Evolutionary conservation across 1,284 basidiomycete species (phyloP).

Genomic region (Malassezia cuniculi): DNA sequence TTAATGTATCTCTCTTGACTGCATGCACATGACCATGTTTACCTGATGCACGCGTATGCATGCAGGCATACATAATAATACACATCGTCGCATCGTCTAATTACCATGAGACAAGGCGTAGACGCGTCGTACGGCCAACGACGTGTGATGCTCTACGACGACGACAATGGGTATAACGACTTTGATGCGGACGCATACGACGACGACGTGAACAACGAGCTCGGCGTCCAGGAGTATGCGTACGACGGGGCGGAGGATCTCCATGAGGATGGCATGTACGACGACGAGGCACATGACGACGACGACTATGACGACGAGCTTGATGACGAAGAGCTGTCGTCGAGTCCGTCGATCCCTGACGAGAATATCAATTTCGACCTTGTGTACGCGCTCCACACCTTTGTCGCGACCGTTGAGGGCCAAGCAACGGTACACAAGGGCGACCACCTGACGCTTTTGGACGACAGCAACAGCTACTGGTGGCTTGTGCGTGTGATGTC

Average conservation of each 20-base stretch:
- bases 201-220: neutral
- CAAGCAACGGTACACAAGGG: conserved; percentile 45
- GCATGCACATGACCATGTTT: no score
- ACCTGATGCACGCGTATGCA: no score
- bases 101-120: no score
- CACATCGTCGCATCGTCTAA: no score
- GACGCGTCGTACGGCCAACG: no score
- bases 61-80: no score
- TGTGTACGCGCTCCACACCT: conserved; percentile 45
- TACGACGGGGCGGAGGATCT: conserved; percentile 13
- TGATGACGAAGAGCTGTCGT: conserved; percentile 42
- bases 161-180: no score
- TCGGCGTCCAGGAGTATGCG: neutral
- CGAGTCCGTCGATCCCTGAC: conserved; percentile 43
- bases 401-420: conserved; percentile 43
- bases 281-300: conserved; percentile 28
- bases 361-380: conserved; percentile 46
- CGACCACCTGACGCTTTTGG: conserved; percentile 41
- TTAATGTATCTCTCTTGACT: no score
- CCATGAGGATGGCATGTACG: conserved; percentile 18
- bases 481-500: conserved; percentile 44
- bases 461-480: conserved; percentile 45
- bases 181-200: neutral
- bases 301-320: conserved; percentile 29
- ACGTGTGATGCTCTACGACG: no score